Evolutionary conservation across 169 alveolate genomes (phyloP).

Genomic region (Plasmodium malariae): DNA sequence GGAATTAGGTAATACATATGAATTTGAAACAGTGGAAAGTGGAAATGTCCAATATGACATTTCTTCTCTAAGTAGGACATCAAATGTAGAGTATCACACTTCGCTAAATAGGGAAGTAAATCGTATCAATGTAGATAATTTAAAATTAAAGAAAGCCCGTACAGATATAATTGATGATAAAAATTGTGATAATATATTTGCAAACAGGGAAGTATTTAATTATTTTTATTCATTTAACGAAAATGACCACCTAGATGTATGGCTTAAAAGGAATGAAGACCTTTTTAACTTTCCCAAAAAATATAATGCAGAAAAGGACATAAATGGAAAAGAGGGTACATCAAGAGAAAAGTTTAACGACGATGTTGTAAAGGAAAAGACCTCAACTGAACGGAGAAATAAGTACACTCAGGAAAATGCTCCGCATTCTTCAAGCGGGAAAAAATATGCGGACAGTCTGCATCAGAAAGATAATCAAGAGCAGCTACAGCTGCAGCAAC

Average conservation of each 20-base stretch:
- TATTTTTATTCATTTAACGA: slow-evolving; percentile 40
- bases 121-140: not conserved
- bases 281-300: not conserved
- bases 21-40: slow-evolving; percentile 41
- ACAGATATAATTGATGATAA: slow-evolving; percentile 8
- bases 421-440: not conserved
- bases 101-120: not conserved
- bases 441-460: too few relatives aligned
- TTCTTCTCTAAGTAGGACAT: not conserved
- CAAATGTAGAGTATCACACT: not conserved
- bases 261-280: slow-evolving; percentile 20
- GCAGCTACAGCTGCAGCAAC: too few relatives aligned
- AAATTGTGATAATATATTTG: slow-evolving; percentile 12
- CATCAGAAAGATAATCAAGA: too few relatives aligned
- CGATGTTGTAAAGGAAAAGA: not conserved
- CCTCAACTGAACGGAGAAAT: not conserved
- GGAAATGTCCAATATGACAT: not conserved
- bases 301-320: slow-evolving; percentile 7
- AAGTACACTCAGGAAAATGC: not conserved
- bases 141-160: slow-evolving; percentile 39
- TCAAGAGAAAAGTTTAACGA: not conserved
- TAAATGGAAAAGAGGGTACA: not conserved
- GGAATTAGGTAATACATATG: slow-evolving; percentile 64
- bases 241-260: not conserved
- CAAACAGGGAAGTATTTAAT: slow-evolving; percentile 12